These are phyloP conservation scores for Pythium plurisporium DNA, from an alignment of 352 stramenopile genomes.

Conservation along the genomic window DNA sequence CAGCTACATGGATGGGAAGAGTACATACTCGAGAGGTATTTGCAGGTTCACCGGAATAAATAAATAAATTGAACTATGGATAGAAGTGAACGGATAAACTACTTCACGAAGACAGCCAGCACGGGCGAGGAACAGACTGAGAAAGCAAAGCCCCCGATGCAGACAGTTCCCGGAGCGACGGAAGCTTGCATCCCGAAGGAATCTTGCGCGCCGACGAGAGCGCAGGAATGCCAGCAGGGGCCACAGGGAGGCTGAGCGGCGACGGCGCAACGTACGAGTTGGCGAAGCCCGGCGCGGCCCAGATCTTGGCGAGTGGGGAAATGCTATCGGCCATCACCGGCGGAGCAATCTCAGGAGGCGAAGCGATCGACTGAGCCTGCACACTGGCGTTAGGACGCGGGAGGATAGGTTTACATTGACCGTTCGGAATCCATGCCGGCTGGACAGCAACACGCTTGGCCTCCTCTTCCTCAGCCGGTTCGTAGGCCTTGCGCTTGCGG, in stretches of 20 bases:
- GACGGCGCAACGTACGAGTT: slow-evolving; percentile 15
- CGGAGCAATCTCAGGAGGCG: slow-evolving; percentile 8
- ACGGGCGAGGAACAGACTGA: slow-evolving; percentile 22
- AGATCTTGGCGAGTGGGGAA: slow-evolving; percentile 25
- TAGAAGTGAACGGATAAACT: background rate
- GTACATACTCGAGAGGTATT: no score
- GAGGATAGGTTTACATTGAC: slow-evolving; percentile 71
- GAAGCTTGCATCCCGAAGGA: slow-evolving; percentile 24
- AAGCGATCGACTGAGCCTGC: background rate
- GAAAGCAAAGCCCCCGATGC: slow-evolving; percentile 18
- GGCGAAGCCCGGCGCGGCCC: slow-evolving; percentile 4
- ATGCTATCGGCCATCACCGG: slow-evolving; percentile 12
- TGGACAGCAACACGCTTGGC: slow-evolving; percentile 35
- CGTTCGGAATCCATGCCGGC: slow-evolving; percentile 21
- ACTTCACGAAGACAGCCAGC: slow-evolving; percentile 22
- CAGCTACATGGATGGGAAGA: background rate
- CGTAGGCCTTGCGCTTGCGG: slow-evolving; percentile 51
- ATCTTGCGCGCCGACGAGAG: slow-evolving; percentile 25
- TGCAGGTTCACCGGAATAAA: no score
- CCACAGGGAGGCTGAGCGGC: background rate
- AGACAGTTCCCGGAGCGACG: slow-evolving; percentile 27
- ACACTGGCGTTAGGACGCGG: slow-evolving; percentile 29
- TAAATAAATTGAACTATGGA: slow-evolving; percentile 8
- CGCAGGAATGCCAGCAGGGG: slow-evolving; percentile 7
- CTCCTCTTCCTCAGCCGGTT: slow-evolving; percentile 29